These are phyloP conservation scores for Fusarium devonianum DNA, from an alignment of 2,329 filamentous ascomycete species.

Conservation along the genomic window DNA sequence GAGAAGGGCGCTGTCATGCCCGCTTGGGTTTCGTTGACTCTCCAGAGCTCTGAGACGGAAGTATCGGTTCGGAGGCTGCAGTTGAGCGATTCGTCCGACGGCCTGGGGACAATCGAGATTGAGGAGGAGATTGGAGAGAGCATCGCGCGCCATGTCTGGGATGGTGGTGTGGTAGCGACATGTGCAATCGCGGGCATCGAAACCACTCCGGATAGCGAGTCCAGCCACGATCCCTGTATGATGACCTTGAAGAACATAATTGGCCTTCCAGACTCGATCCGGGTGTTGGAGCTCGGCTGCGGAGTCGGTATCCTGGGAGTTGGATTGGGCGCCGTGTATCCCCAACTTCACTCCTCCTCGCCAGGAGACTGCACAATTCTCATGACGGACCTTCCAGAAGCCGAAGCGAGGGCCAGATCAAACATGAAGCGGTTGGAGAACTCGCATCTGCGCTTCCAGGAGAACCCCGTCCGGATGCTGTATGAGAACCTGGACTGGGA, in stretches of 20 bases:
- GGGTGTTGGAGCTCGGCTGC: constrained; percentile 63
- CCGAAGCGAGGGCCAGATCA: constrained; percentile 55
- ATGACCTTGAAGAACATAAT: constrained; percentile 44
- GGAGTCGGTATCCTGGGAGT: constrained; percentile 64
- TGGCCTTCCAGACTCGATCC: constrained; percentile 41
- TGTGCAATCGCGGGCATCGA: constrained; percentile 45
- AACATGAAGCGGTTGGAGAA: constrained; percentile 53
- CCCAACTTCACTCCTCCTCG: constrained; percentile 27
- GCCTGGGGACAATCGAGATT: constrained; percentile 48
- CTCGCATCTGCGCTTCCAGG: constrained; percentile 21
- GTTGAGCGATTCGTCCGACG: constrained; percentile 34
- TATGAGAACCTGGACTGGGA: constrained; percentile 68
- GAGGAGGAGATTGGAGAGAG: constrained; percentile 67
- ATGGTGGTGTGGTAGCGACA: constrained; percentile 59
- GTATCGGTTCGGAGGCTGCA: constrained; percentile 43
- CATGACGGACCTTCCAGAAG: constrained; percentile 64
- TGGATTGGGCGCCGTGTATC: constrained; percentile 52
- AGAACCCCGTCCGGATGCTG: constrained; percentile 42
- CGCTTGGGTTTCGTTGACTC: constrained; percentile 49
- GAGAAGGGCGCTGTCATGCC: constrained; percentile 53
- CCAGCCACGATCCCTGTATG: constrained; percentile 42
- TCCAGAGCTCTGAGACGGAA: constrained; percentile 32
- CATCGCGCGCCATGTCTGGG: constrained; percentile 67
- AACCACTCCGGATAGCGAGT: constrained; percentile 37
- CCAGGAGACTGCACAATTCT: constrained; percentile 48